Percentiles rank a stretch among this genome's conserved stretches.
These are phyloP conservation scores for Calonectria henricotiae DNA, from an alignment of 2,329 filamentous ascomycete species.

Conservation along the genomic window DNA sequence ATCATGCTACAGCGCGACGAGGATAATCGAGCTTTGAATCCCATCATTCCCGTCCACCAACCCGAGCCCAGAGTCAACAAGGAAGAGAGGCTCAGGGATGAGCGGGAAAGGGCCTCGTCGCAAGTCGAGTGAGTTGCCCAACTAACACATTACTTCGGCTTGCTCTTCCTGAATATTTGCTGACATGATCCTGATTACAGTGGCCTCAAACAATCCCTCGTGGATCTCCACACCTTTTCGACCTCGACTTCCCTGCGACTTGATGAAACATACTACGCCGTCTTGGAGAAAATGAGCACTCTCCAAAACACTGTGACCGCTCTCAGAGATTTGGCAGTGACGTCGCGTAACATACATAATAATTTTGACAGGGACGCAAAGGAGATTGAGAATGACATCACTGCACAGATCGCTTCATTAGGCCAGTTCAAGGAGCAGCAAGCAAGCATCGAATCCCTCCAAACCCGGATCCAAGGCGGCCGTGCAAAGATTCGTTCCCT, in stretches of 20 bases:
- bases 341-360: slow-evolving; percentile 72
- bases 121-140: slow-evolving; percentile 55
- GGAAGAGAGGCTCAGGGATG: slow-evolving; percentile 61
- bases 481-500: slow-evolving; percentile 74
- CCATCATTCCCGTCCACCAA: slow-evolving; percentile 22
- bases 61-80: slow-evolving; percentile 51
- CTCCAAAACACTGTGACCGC: slow-evolving; percentile 77
- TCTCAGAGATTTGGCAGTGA: slow-evolving; percentile 77
- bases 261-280: slow-evolving; percentile 82
- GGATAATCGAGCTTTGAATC: slow-evolving; percentile 44
- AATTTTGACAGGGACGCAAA: slow-evolving; percentile 75
- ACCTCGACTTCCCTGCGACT: slow-evolving; percentile 76
- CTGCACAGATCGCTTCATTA: slow-evolving; percentile 73
- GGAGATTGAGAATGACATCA: slow-evolving; percentile 74
- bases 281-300: slow-evolving; percentile 78
- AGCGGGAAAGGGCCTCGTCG: slow-evolving; percentile 55
- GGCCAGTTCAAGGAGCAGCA: slow-evolving; percentile 78
- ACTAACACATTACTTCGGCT: not conserved
- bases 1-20: slow-evolving; percentile 57
- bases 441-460: slow-evolving; percentile 73
- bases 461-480: slow-evolving; percentile 74
- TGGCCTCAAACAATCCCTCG: slow-evolving; percentile 68
- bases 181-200: slow-evolving; percentile 57
- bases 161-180: slow-evolving; percentile 28
- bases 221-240: slow-evolving; percentile 73